phyloP scores from a whole-genome alignment of 2,329 filamentous ascomycete species.

The Exophiala oligosperma region DNA sequence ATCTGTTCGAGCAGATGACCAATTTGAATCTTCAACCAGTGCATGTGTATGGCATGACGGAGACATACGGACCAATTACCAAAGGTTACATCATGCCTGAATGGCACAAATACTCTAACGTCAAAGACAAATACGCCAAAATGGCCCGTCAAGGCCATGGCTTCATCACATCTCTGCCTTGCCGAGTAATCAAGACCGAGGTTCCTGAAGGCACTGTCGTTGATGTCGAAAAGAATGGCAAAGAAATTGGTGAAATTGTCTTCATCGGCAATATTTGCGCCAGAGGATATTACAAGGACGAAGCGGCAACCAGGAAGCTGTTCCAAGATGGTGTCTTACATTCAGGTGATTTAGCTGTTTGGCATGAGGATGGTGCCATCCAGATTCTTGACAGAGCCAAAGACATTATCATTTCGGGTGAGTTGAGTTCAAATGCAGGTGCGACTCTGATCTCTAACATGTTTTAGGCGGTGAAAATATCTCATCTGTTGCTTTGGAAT shows the following conservation, averaged over 20 bases:
- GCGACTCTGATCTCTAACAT: background rate
- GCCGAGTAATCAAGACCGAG: slow-evolving; percentile 78
- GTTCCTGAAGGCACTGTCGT: slow-evolving; percentile 60
- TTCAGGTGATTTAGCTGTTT: slow-evolving; percentile 89
- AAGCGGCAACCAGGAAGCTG: slow-evolving; percentile 79
- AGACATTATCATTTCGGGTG: slow-evolving; percentile 96
- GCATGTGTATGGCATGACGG: slow-evolving; percentile 83
- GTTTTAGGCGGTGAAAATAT: slow-evolving; percentile 87
- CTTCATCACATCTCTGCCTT: slow-evolving; percentile 78
- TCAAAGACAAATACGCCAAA: slow-evolving; percentile 75
- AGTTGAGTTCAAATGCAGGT: slow-evolving; percentile 29
- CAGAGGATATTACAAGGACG: slow-evolving; percentile 88
- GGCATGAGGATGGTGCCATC: slow-evolving; percentile 85
- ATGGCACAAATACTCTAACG: slow-evolving; percentile 70
- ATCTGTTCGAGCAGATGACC: slow-evolving; percentile 93
- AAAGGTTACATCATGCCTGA: slow-evolving; percentile 85
- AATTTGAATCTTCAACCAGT: slow-evolving; percentile 82
- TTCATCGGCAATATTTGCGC: slow-evolving; percentile 91
- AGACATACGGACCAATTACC: slow-evolving; percentile 95
- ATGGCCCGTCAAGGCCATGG: slow-evolving; percentile 96
- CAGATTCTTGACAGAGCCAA: slow-evolving; percentile 94
- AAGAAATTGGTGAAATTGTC: slow-evolving; percentile 80
- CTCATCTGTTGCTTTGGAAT: slow-evolving; percentile 86
- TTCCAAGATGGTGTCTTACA: slow-evolving; percentile 86
- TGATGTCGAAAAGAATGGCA: slow-evolving; percentile 68